Evolutionary conservation across 2,329 filamentous ascomycete species (phyloP).

Genomic region (Penicillium sp.): DNA sequence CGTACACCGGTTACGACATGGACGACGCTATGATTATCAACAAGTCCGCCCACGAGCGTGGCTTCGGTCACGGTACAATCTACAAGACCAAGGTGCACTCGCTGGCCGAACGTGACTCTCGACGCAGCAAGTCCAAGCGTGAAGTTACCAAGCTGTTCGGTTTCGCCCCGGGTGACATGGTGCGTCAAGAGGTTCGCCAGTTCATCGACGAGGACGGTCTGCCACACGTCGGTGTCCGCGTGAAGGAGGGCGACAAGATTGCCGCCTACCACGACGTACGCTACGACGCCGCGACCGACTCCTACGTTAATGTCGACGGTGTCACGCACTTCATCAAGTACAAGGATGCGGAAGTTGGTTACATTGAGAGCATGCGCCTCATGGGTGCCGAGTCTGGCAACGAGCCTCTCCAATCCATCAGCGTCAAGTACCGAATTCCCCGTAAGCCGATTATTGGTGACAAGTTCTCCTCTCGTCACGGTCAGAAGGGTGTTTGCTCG

Average conservation of each 20-base stretch:
- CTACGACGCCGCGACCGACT: constrained; percentile 63
- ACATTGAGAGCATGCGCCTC: constrained; percentile 86
- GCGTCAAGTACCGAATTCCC: constrained; percentile 87
- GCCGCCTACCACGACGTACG: constrained; percentile 87
- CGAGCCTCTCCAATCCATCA: constrained; percentile 80
- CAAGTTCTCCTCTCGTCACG: constrained; percentile 98
- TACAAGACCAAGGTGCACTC: constrained; percentile 96
- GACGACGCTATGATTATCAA: constrained; percentile 99
- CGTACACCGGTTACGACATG: constrained; percentile 99
- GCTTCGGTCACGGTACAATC: constrained; percentile 91
- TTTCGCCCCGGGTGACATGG: constrained; percentile 71
- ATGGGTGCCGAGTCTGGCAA: constrained; percentile 78
- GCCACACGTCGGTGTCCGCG: constrained; percentile 69
- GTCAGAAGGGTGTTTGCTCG: constrained; percentile 93
- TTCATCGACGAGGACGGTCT: constrained; percentile 84
- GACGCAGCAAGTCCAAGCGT: constrained; percentile 60
- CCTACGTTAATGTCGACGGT: constrained; percentile 78
- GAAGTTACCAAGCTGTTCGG: constrained; percentile 80
- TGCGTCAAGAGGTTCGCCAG: constrained; percentile 64
- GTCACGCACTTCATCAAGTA: constrained; percentile 86
- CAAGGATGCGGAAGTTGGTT: constrained; percentile 84
- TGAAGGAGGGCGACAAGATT: constrained; percentile 76
- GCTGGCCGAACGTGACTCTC: constrained; percentile 69
- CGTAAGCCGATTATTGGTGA: constrained; percentile 90
- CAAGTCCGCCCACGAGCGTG: constrained; percentile 91